Evolutionary conservation across 2,329 filamentous ascomycete species (phyloP).

Genomic region (Lachnellula subtilissima): DNA sequence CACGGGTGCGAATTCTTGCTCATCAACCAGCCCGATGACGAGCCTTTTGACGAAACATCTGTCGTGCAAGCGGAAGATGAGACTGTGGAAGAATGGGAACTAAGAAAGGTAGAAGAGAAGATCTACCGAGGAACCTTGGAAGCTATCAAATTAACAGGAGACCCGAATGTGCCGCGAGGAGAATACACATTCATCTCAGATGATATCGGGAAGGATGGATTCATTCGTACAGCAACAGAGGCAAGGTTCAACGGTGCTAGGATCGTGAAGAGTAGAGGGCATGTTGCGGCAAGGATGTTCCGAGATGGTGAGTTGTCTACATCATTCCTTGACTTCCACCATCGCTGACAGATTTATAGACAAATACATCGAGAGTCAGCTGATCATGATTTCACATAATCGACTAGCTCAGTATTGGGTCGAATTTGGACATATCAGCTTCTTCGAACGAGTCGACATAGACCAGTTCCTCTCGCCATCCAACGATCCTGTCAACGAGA

Average conservation of each 20-base stretch:
- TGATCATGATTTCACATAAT: constrained; percentile 75
- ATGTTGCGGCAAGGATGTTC: constrained; percentile 73
- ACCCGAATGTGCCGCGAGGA: constrained; percentile 82
- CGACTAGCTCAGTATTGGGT: constrained; percentile 80
- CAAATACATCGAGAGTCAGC: constrained; percentile 66
- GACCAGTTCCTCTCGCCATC: constrained; percentile 40
- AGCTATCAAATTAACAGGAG: constrained; percentile 87
- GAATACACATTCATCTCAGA: constrained; percentile 77
- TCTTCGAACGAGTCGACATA: constrained; percentile 56
- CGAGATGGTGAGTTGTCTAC: constrained; percentile 55
- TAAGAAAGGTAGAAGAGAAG: constrained; percentile 41
- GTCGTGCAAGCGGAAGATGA: constrained; percentile 40
- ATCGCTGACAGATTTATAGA: constrained; percentile 46
- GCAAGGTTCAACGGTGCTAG: constrained; percentile 67
- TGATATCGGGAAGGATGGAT: constrained; percentile 65
- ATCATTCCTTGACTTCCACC: neutral
- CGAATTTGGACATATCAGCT: constrained; percentile 54
- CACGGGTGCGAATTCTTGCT: constrained; percentile 88
- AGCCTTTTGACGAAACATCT: constrained; percentile 34
- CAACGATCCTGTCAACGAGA: constrained; percentile 11
- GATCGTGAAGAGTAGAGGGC: constrained; percentile 69
- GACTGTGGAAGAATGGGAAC: constrained; percentile 41
- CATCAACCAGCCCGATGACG: constrained; percentile 66
- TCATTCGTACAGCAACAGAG: constrained; percentile 60
- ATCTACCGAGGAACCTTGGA: constrained; percentile 65